Evolutionary conservation across 257 asterid species (phyloP), one percentile per base, ranked within the genome.

Genomic region (Mentha longifolia): DNA sequence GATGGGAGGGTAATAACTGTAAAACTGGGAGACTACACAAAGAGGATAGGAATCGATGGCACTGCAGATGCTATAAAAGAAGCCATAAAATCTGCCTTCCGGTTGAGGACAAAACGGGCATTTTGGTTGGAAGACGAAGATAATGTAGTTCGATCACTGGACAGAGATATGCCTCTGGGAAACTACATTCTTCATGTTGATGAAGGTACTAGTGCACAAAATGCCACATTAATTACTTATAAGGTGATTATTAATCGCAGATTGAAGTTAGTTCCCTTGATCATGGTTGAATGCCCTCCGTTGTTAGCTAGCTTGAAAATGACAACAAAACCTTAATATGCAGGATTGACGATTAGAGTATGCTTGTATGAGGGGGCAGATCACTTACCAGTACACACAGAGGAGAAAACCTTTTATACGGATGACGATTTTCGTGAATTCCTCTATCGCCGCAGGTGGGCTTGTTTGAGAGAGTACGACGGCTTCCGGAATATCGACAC

Each of bases 81-180:
- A 70, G 82, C 98, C 69, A 88, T 94, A 65, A 85, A 87, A 69
- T 85, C 96, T 68, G 89, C 97, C 65, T 94, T 94, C 71, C 72
- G 92, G 73, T 74, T 91, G 71, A 87, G 97, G 74, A 86, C 97
- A 6, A 89, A 82, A 61, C 92, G 96, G 13, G 91, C 96, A 50
- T 94, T 91, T 79, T 91, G 97, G 96, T 80, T 94, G 82, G 98
- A 91, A 79, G 98, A 91, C 73, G 98, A 87, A 82, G 95, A 85
- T 54, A 78, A 55, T 64, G 85, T 94, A 5, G 86, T 94, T 51
- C 88, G 96, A 49, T 66, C 96, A 70, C 84, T 94, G 16, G 95
- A 89, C 81, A 78, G 97, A 65, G 96, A 87, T 31, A 94, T 91
- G 97, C 98, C 98, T 67, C 80, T 89, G 5, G 95, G 96, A 67